Evolutionary conservation across 2,329 filamentous ascomycete genomes (phyloP).

Genomic region (Macrophomina phaseolina): DNA sequence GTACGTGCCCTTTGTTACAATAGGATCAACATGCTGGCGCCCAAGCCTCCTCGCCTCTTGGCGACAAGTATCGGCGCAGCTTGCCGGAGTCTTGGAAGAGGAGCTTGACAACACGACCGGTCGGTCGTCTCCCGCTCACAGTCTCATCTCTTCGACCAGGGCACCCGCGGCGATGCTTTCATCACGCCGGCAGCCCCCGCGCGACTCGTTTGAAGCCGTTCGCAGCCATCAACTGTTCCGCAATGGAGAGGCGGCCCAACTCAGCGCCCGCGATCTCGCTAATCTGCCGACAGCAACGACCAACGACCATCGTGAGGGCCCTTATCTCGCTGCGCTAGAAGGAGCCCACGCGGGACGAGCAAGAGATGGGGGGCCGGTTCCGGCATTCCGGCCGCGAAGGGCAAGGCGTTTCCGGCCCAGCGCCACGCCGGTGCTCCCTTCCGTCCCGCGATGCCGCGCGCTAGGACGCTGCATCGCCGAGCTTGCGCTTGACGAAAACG

Average conservation of each 20-base stretch:
- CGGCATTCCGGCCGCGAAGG: conserved; percentile 1
- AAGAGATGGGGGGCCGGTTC: background rate
- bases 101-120: conserved; percentile 8
- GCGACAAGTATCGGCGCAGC: background rate
- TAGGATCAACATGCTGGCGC: background rate
- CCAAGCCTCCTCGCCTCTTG: conserved; percentile 6
- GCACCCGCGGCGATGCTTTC: background rate
- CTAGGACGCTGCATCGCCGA: background rate
- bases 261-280: background rate
- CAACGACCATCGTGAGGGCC: conserved; percentile 1
- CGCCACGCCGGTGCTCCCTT: background rate
- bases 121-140: background rate
- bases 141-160: background rate
- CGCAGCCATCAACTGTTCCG: background rate
- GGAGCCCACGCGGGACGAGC: background rate
- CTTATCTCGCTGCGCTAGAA: background rate
- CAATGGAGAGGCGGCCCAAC: no score
- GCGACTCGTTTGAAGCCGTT: background rate
- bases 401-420: background rate
- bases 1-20: no score
- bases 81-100: conserved; percentile 5
- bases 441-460: background rate
- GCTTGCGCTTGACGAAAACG: conserved; percentile 1
- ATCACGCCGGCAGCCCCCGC: background rate
- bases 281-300: background rate